Percentiles rank a stretch among this genome's conserved stretches.
These are phyloP conservation scores for Penicillium expansum DNA, from an alignment of 2,329 filamentous ascomycete genomes.

Conservation along the genomic window DNA sequence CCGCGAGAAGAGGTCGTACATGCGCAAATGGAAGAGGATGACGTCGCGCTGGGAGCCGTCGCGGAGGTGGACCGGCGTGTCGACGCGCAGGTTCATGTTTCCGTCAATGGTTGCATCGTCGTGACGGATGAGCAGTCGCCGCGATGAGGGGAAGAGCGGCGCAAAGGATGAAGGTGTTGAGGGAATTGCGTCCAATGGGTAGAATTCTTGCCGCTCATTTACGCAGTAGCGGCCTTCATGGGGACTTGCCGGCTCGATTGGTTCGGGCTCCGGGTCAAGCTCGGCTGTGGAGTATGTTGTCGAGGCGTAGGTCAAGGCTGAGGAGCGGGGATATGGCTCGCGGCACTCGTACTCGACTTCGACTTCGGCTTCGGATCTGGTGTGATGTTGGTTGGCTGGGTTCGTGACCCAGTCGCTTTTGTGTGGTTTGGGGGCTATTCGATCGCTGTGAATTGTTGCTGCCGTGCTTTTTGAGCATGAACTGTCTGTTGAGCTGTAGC, in stretches of 20 bases:
- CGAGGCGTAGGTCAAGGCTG: constrained; percentile 77
- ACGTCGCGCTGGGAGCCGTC: constrained; percentile 61
- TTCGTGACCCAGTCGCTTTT: constrained; percentile 4
- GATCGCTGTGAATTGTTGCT: constrained; percentile 39
- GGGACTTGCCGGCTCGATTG: neutral
- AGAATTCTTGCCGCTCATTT: constrained; percentile 54
- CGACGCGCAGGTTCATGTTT: constrained; percentile 93
- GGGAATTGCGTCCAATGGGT: constrained; percentile 65
- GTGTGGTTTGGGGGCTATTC: constrained; percentile 26
- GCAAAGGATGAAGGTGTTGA: constrained; percentile 81
- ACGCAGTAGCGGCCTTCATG: constrained; percentile 47
- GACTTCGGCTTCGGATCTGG: neutral
- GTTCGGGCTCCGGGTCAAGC: constrained; percentile 38
- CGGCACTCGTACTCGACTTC: neutral
- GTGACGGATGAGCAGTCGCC: constrained; percentile 78
- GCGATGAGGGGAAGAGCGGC: constrained; percentile 78
- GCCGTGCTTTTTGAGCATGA: constrained; percentile 43
- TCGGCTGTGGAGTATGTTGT: constrained; percentile 63
- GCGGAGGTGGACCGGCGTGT: constrained; percentile 65
- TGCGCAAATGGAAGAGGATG: constrained; percentile 87
- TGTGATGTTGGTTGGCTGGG: neutral
- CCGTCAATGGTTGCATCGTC: constrained; percentile 88
- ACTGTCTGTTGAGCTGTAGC: constrained; percentile 40
- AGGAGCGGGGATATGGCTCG: constrained; percentile 48
- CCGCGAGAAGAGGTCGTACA: constrained; percentile 83